Percentiles rank a stretch among this genome's conserved stretches.
These are phyloP conservation scores for Citrus unshiu DNA, from an alignment of 345 rosid species.

Conservation along the genomic window DNA sequence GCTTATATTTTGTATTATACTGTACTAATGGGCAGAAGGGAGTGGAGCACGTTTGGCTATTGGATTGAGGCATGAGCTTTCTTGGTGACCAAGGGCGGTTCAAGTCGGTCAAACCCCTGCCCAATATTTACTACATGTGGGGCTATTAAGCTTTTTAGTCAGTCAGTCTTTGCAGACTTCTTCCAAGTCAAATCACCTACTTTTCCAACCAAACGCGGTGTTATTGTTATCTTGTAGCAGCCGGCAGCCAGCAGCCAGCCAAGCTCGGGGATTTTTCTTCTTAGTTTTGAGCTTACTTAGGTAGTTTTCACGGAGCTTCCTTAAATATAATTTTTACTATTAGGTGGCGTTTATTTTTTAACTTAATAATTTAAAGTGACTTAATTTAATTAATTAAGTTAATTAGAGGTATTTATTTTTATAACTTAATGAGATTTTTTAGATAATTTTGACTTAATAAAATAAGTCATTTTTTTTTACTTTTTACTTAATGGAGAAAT, in stretches of 20 bases:
- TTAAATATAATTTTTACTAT: no score
- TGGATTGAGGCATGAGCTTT: slow-evolving; percentile 1
- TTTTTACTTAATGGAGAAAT: no score
- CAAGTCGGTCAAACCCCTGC: slow-evolving; percentile 37
- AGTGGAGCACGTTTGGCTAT: slow-evolving; percentile 29
- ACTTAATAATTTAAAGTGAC: no score
- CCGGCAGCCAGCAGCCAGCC: slow-evolving; percentile 18
- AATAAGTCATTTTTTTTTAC: no score
- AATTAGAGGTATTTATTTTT: no score
- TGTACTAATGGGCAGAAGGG: neutral
- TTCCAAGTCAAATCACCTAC: slow-evolving; percentile 24
- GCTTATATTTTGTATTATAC: neutral
- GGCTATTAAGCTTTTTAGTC: neutral
- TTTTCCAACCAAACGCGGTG: slow-evolving; percentile 15
- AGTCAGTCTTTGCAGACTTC: neutral
- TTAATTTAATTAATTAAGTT: no score
- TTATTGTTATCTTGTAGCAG: neutral
- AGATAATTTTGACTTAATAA: no score
- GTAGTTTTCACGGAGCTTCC: no score
- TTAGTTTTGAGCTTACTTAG: neutral
- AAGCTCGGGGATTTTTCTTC: slow-evolving; percentile 2
- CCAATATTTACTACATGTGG: neutral
- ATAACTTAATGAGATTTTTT: no score
- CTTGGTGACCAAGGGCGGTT: slow-evolving; percentile 37
- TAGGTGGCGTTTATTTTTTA: no score